Conservation (phyloP, 164 flowering plant species). For the Piper betle region DNA sequence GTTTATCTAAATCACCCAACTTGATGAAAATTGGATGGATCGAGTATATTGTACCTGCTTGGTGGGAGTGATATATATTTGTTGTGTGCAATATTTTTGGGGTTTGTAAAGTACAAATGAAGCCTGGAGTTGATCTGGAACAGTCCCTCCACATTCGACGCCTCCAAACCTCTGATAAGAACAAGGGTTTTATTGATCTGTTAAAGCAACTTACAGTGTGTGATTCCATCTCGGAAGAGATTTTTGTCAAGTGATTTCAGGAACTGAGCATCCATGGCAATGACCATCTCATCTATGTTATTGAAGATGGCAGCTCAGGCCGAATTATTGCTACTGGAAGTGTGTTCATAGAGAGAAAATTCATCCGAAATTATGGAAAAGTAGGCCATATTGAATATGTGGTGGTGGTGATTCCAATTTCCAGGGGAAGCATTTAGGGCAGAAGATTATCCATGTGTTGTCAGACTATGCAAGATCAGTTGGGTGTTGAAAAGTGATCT, state of each 20-base stretch:
- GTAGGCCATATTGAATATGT: constrained; percentile 91
- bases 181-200: constrained; percentile 63
- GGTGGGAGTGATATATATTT: no score
- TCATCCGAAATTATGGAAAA: constrained; percentile 65
- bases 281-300: constrained; percentile 57
- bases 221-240: constrained; percentile 45
- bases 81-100: no score
- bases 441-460: constrained; percentile 41
- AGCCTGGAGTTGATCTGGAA: not conserved
- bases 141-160: constrained; percentile 25
- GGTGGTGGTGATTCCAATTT: constrained; percentile 59
- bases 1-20: no score
- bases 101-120: no score
- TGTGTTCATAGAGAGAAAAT: constrained; percentile 71
- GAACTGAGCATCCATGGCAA: constrained; percentile 44
- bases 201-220: constrained; percentile 57
- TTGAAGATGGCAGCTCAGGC: constrained; percentile 43
- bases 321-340: constrained; percentile 69
- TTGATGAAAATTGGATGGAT: no score
- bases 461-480: constrained; percentile 37
- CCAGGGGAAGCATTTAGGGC: constrained; percentile 64
- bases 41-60: no score
- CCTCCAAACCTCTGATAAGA: constrained; percentile 49
- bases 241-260: constrained; percentile 47
- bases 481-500: constrained; percentile 87